These are phyloP conservation scores for Juglanconis juglandina DNA, from an alignment of 2,329 filamentous ascomycete genomes.

Conservation along the genomic window DNA sequence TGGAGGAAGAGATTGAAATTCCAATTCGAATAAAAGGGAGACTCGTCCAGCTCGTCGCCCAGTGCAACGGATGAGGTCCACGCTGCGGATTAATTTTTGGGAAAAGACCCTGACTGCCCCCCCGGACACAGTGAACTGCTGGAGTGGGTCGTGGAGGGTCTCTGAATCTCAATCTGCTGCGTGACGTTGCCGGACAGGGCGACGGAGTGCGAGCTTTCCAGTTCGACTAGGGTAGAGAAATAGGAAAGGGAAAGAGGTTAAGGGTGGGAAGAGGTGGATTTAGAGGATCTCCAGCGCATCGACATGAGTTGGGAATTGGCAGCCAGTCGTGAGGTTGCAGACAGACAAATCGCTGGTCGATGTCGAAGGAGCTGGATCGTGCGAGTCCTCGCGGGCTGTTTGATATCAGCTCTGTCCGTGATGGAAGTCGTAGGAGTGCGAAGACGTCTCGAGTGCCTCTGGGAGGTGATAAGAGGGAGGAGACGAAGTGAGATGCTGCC, in stretches of 20 bases:
- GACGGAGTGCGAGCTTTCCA: background rate
- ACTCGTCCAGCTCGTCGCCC: slow-evolving; percentile 15
- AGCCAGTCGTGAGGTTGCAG: background rate
- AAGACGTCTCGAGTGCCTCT: slow-evolving; percentile 1
- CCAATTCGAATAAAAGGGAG: slow-evolving; percentile 15
- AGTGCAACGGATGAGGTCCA: slow-evolving; percentile 19
- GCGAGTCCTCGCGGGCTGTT: background rate
- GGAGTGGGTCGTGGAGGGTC: slow-evolving; percentile 8
- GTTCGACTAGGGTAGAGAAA: slow-evolving; percentile 12
- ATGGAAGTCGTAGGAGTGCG: slow-evolving; percentile 7
- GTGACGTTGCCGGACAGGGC: background rate
- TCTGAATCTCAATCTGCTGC: background rate
- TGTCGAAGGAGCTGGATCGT: background rate
- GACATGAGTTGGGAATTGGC: slow-evolving; percentile 3
- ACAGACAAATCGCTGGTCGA: slow-evolving; percentile 2
- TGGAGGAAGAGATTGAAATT: background rate
- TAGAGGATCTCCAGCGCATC: slow-evolving; percentile 6
- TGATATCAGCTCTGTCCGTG: slow-evolving; percentile 4
- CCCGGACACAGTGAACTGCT: slow-evolving; percentile 19
- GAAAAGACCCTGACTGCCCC: slow-evolving; percentile 15
- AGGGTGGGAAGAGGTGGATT: slow-evolving; percentile 8
- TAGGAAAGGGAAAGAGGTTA: background rate
- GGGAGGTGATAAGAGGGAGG: background rate
- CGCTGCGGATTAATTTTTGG: slow-evolving; percentile 16
- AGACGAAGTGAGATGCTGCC: slow-evolving; percentile 1